These are phyloP conservation scores for Colletotrichum sp. DNA, from an alignment of 2,329 filamentous ascomycete species.

Conservation along the genomic window DNA sequence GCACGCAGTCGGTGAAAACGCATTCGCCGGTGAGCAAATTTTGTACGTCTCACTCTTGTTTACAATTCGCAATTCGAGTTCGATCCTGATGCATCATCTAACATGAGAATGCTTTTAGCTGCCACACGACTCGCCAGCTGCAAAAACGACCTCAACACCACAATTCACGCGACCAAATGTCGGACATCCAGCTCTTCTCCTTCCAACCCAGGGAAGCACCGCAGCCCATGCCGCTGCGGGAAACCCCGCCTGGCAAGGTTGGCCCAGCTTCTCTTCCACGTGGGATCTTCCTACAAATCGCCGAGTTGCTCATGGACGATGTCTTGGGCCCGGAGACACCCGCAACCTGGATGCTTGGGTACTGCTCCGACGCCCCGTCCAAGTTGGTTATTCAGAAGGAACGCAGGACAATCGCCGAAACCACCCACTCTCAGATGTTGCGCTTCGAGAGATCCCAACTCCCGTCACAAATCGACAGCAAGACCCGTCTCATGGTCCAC, in stretches of 20 bases:
- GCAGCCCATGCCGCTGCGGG: not conserved
- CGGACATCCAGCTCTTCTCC: not conserved
- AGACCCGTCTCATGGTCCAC: not conserved
- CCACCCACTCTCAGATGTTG: not conserved
- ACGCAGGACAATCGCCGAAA: not conserved
- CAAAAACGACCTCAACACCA: not conserved
- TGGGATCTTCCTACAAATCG: not conserved
- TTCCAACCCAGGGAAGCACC: not conserved
- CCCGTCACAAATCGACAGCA: not conserved
- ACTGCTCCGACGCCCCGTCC: not conserved
- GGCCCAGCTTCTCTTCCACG: not conserved
- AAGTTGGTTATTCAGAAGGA: not conserved
- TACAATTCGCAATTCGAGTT: not conserved
- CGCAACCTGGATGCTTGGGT: not conserved
- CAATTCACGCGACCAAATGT: not conserved
- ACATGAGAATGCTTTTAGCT: not conserved
- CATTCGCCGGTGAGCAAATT: fast-evolving
- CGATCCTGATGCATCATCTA: not conserved
- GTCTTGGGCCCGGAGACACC: not conserved
- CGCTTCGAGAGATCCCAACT: not conserved
- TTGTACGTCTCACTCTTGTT: not conserved
- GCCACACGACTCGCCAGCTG: not conserved
- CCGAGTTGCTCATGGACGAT: not conserved
- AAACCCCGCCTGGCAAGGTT: not conserved
- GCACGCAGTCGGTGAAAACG: not conserved